These are phyloP conservation scores for Pseudogymnoascus sp. DNA, from an alignment of 2,329 filamentous ascomycete species.

Conservation along the genomic window DNA sequence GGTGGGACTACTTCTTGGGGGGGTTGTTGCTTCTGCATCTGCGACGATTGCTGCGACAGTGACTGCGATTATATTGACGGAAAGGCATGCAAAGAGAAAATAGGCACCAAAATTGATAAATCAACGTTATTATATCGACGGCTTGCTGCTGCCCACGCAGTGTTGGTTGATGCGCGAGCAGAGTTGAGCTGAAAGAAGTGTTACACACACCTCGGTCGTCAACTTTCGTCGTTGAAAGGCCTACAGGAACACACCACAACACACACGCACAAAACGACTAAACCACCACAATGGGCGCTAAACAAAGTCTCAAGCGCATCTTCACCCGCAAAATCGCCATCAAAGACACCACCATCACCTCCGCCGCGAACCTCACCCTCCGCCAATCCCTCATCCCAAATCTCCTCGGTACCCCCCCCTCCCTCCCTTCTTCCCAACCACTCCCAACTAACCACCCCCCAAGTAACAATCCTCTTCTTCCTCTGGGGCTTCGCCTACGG, in stretches of 20 bases:
- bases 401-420: slow-evolving; percentile 24
- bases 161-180: not conserved
- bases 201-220: not conserved
- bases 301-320: not conserved
- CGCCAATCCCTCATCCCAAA: slow-evolving; percentile 37
- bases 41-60: not conserved
- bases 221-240: not conserved
- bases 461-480: slow-evolving; percentile 47
- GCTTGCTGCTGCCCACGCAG: not conserved
- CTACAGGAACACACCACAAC: not conserved
- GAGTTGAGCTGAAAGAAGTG: not conserved
- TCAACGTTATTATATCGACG: not conserved
- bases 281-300: not conserved
- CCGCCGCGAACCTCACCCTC: slow-evolving; percentile 35
- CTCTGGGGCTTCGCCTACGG: slow-evolving; percentile 42
- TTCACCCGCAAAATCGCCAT: not conserved
- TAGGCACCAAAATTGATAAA: not conserved
- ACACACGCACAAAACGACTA: not conserved
- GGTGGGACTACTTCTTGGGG: not conserved
- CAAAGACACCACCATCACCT: slow-evolving; percentile 22
- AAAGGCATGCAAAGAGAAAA: not conserved
- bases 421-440: not conserved
- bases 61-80: not conserved
- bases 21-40: not conserved
- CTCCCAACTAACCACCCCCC: not conserved